Evolutionary conservation across 129 eudicot species (phyloP), one percentile per base, ranked within the genome.

Genomic region (Silybum marianum): DNA sequence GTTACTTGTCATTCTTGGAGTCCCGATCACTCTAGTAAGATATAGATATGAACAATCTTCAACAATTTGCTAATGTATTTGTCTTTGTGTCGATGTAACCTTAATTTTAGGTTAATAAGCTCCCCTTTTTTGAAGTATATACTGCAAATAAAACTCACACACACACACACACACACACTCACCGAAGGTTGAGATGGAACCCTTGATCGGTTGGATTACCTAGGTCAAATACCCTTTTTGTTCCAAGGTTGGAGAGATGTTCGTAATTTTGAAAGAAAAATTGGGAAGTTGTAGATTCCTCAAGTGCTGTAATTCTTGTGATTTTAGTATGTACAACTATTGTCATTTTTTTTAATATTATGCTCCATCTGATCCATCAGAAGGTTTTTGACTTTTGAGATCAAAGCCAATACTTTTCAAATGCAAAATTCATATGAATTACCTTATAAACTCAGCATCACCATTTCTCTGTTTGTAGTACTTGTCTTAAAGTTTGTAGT

Each of bases 1-100:
- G 84, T 91, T 77, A 88, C 97, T 69, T 95, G 97, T 79, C 99
- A 95, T 80, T 88, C 97, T 75, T 95, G 99, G 99, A 95, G 97
- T 85, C 97, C 99, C 67, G 99, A 95, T 78, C 97, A 92, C 21
- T 90, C 99, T 63, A 95, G 99, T 95, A 88, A 71, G 69, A 51
- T 34, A 58, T 77, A 25, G n/a, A 80, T 74, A 16, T 30, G 63
- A 2, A 3, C 22, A 62, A 19, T 63, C 44, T 40, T 71, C 13
- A 34, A 19, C n/a, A 12, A 13, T 28, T 66, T 44, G 34, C 2
- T 34, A 1, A 63, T 24, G 9, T 25, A 51, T 51, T 19, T 69
- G 66, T 51, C 12, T 40, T 2, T 36, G 30, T 76, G 30, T 70
- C 6, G 74, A 58, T n/a, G 30, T 10, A 1, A 81, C n/a, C 28